Conservation (phyloP, 192 early-diverging fungal genomes). For the Powellomyces hirtus region DNA sequence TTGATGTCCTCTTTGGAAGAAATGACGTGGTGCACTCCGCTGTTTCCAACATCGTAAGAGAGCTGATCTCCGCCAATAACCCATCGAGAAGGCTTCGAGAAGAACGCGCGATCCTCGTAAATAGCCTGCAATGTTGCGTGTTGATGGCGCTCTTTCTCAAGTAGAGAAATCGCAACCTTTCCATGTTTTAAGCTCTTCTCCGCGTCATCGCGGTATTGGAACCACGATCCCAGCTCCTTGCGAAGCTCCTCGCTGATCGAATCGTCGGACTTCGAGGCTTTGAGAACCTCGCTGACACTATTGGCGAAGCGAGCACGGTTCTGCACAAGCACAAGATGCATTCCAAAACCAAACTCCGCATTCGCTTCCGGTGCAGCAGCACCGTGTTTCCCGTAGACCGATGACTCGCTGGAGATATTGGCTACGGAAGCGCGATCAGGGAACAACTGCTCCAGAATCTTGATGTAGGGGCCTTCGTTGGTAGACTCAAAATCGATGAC, state of each 20-base stretch:
- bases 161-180: conserved; percentile 47
- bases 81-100: conserved; percentile 76
- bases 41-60: conserved; percentile 83
- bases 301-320: conserved; percentile 65
- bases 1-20: conserved; percentile 81
- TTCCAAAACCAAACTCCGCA: conserved; percentile 88
- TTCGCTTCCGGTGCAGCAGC: conserved; percentile 48
- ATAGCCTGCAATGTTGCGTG: conserved; percentile 24
- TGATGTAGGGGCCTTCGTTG: conserved; percentile 76
- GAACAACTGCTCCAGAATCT: conserved; percentile 79
- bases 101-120: conserved; percentile 43
- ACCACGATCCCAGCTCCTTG: conserved; percentile 65
- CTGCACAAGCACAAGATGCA: conserved; percentile 65
- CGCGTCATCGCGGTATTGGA: conserved; percentile 55
- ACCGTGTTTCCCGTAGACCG: conserved; percentile 47
- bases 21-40: conserved; percentile 89
- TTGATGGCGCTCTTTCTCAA: conserved; percentile 25
- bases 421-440: conserved; percentile 71
- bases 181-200: conserved; percentile 53
- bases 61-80: conserved; percentile 84
- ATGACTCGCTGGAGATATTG: conserved; percentile 69
- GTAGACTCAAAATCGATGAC: conserved; percentile 38
- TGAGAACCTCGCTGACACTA: conserved; percentile 56
- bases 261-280: not conserved
- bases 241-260: conserved; percentile 32